Evolutionary conservation across 1,139 yeast species (phyloP), one percentile per base, ranked within the genome.

Genomic region (Casaregolazyma lundiana): DNA sequence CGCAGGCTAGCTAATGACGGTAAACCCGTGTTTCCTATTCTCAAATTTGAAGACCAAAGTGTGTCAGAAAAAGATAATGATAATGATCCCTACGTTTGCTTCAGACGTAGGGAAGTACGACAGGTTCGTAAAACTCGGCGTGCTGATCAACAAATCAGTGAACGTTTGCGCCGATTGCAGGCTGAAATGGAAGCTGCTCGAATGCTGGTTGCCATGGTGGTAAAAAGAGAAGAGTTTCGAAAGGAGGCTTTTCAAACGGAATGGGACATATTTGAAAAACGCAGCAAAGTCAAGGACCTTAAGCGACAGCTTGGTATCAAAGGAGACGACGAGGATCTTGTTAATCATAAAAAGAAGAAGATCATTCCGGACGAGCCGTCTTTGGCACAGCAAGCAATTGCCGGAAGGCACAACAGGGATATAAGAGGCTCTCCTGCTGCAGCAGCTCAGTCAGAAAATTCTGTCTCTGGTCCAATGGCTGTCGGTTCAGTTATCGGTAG

Each of bases 81-180:
- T 60, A 80, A 78, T 51, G 97, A 92, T 65, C 97, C 99, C 1
- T 92, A 94, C 65, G 84, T 89, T 39, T 88, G 97, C 69, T 92
- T 94, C 71, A 79, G 99, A 61, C 81, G 97, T 59, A 84, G 99
- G 66, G 98, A 90, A 61, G 84, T 89, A 56, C 80, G 98, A 54
- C 97, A 87, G 63, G 95, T 95, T 35, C 83, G 99, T 65, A 92
- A 92, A 65, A 94, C 99, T 0, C 80, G 99, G 64, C 78, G 97
- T 55, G 88, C 97, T 0, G 99, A 94, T 67, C 79, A 86, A 32
- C 84, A 88, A 55, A 89, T 95, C 54, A 85, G 92, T 6, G 97
- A 90, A 64, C 79, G 92, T 55, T 72, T 92, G 44, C 77, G 95
- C 35, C 68, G 78, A 51, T 69, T 94, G 41, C 87, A 84, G 54